Conservation (phyloP, 768 basidiomycete species). For the Inosperma sp. region DNA sequence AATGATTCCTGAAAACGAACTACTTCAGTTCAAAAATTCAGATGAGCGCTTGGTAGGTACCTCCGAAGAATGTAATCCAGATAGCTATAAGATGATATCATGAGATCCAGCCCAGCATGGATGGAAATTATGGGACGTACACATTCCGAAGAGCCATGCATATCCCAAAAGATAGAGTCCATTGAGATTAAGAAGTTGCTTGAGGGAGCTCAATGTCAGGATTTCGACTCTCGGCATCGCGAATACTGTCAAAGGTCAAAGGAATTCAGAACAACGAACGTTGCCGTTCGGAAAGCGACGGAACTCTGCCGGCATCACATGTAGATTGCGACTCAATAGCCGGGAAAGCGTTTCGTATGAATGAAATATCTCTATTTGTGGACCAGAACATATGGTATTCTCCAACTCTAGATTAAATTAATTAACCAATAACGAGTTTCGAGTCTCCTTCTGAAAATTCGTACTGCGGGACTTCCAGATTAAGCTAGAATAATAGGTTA, state of each 20-base stretch:
- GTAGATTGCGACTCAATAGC: too few species aligned
- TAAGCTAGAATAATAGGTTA: slow-evolving; percentile 50
- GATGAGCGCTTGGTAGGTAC: slow-evolving; percentile 27
- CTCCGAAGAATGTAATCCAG: slow-evolving; percentile 70
- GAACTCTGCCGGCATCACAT: too few species aligned
- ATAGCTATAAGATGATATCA: slow-evolving; percentile 35
- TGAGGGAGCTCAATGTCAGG: slow-evolving; percentile 33
- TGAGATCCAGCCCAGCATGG: neutral
- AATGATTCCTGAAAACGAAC: slow-evolving; percentile 45
- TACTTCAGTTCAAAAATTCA: neutral
- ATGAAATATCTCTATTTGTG: slow-evolving; percentile 1
- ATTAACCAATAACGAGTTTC: slow-evolving; percentile 83
- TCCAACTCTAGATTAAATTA: slow-evolving; percentile 14
- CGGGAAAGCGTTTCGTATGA: neutral
- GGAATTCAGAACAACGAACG: too few species aligned
- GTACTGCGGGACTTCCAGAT: slow-evolving; percentile 89
- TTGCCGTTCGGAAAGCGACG: too few species aligned
- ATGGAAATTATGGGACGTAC: slow-evolving; percentile 35
- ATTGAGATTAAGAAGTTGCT: slow-evolving; percentile 31
- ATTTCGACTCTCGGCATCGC: slow-evolving; percentile 34
- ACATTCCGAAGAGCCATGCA: slow-evolving; percentile 66
- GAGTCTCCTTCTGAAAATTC: slow-evolving; percentile 83
- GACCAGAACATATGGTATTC: slow-evolving; percentile 1
- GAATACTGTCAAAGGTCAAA: neutral
- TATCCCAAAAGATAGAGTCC: slow-evolving; percentile 53